Base-by-base conservation (phyloP, 306 rosid genomes). In the Ormosia emarginata region DNA sequence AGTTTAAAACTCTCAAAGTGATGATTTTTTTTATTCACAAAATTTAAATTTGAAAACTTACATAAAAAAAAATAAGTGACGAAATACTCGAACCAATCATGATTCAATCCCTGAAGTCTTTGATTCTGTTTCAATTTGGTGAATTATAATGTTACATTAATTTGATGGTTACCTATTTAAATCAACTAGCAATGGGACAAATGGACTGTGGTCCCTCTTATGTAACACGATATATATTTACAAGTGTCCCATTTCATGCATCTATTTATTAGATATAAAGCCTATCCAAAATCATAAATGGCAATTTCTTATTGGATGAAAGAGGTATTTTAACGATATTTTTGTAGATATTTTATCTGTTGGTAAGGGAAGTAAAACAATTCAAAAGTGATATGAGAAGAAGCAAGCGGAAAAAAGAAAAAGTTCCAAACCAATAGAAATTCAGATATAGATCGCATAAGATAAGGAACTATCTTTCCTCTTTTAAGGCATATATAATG, bases 241-340 rank as follows among this genome's bases (percentile, higher is more conserved):
- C 9, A 2, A 67, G 37, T 18, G 56, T 67, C 8, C 17, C 7
- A 29, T 29, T 46, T 10, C 11, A 47, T 13, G 14, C 24, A 69
- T 47, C 41, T 46, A n/a, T 11, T 70, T 12, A 6, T 29, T 46
- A 46, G 0, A 17, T n/a, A n/a, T n/a, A n/a, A n/a, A n/a, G n/a
- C n/a, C 65, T 74, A 74, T 74, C 79, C 81, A 50, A 65, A 65
- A 77, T 50, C 66, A 36, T 64, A 44, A 12, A 44, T 76, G 61
- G 18, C 59, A 46, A 62, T 61, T 76, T 76, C 69, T 62, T 18
- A 76, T 3, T 62, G 77, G 83, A 56, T 43, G 7, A 37, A 55
- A 41, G 29, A 67, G 11, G 2, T 8, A 52, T n/a, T 52, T 10
- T 9, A 8, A 37, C 36, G 76, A 67, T 67, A 67, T 40, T 55